These are phyloP conservation scores for Cephaloascus albidus DNA, from an alignment of 805 yeast genomes.

Conservation along the genomic window DNA sequence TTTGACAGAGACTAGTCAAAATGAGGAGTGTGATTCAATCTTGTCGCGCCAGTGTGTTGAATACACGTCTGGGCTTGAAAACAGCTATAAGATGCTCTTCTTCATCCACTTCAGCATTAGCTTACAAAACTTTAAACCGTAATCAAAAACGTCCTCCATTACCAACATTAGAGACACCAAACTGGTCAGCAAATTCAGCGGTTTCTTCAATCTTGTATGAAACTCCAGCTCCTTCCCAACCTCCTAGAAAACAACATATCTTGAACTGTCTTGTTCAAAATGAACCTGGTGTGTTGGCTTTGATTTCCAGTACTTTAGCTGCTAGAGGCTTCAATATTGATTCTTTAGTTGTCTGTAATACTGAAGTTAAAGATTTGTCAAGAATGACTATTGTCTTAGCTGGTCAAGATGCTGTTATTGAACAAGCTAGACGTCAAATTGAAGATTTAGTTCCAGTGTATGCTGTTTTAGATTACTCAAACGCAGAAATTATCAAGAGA, in stretches of 20 bases:
- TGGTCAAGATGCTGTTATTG: slow-evolving; percentile 94
- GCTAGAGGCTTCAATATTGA: slow-evolving; percentile 98
- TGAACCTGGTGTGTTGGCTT: slow-evolving; percentile 95
- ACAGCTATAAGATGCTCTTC: slow-evolving; percentile 13
- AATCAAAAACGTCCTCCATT: slow-evolving; percentile 81
- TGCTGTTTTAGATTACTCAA: slow-evolving; percentile 91
- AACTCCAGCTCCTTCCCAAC: slow-evolving; percentile 58
- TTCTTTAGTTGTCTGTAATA: slow-evolving; percentile 91
- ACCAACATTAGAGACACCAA: slow-evolving; percentile 89
- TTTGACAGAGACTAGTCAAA: too few species aligned
- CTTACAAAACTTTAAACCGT: slow-evolving; percentile 86
- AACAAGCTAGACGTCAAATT: slow-evolving; percentile 96
- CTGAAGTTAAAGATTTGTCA: slow-evolving; percentile 90
- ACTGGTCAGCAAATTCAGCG: slow-evolving; percentile 94
- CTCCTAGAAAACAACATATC: slow-evolving; percentile 76
- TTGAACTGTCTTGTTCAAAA: slow-evolving; percentile 95
- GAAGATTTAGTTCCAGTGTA: slow-evolving; percentile 98
- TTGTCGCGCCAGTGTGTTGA: background rate
- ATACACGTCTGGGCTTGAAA: background rate
- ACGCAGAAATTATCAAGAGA: slow-evolving; percentile 82
- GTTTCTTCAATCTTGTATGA: slow-evolving; percentile 93
- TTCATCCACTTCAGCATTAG: slow-evolving; percentile 89
- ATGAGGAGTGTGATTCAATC: too few species aligned
- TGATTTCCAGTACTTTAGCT: slow-evolving; percentile 91
- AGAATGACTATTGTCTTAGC: slow-evolving; percentile 94